Conservation (phyloP, 257 asterid species). For the Nyctanthes arbortristis region DNA sequence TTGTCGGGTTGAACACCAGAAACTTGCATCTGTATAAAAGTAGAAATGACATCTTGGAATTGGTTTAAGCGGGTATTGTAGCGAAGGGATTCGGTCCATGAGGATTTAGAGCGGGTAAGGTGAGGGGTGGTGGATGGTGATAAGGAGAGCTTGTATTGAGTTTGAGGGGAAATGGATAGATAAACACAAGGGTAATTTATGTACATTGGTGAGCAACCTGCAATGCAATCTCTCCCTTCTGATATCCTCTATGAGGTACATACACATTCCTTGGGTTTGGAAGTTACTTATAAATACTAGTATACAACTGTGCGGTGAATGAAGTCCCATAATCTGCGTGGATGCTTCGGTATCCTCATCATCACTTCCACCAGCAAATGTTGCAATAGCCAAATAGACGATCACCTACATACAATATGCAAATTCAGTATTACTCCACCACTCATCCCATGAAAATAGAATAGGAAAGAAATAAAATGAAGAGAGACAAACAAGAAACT, state of each 20-base stretch:
- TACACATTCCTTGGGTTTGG: too few relatives aligned
- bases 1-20: slow-evolving; percentile 71
- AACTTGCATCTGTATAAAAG: slow-evolving; percentile 57
- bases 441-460: not conserved
- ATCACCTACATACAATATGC: slow-evolving; percentile 21
- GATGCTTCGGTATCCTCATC: slow-evolving; percentile 34
- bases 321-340: slow-evolving; percentile 37
- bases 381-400: slow-evolving; percentile 30
- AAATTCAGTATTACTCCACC: not conserved
- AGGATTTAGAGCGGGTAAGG: slow-evolving; percentile 37
- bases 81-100: slow-evolving; percentile 72
- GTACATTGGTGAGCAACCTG: too few relatives aligned
- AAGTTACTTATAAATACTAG: too few relatives aligned
- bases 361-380: slow-evolving; percentile 34
- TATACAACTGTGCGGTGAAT: too few relatives aligned
- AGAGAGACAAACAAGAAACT: not conserved
- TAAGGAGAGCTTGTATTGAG: slow-evolving; percentile 24
- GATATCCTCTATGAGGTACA: too few relatives aligned
- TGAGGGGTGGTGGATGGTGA: slow-evolving; percentile 30
- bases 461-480: not conserved
- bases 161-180: slow-evolving; percentile 27
- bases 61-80: slow-evolving; percentile 53
- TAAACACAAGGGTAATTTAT: slow-evolving; percentile 22
- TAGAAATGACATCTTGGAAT: slow-evolving; percentile 61
- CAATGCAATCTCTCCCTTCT: too few relatives aligned